Evolutionary conservation across 108 stramenopile species (phyloP), one percentile per base, ranked within the genome.

Genomic region (Cyclotella choctawhatcheeana): DNA sequence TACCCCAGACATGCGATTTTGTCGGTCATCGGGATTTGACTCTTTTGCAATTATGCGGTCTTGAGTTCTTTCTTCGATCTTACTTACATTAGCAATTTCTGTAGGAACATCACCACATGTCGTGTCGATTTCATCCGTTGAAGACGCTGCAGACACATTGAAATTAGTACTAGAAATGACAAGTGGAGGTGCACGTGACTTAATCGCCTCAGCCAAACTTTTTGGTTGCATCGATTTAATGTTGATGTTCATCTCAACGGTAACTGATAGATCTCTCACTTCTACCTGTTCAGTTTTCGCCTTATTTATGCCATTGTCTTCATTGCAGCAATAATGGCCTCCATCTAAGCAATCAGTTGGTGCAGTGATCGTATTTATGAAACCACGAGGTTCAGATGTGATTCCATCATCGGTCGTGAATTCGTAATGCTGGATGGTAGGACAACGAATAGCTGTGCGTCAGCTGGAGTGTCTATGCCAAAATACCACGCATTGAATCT

Each of bases 401-500:
- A 52, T 22, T 1, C 22, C 22, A 2, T 52, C 51, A 52, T 22
- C 51, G 22, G 51, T 52, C 21, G 20, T 22, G 5, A 52, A 52
- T 10, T 52, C 2, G 22, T 52, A 52, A 22, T 5, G 18, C 22
- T 52, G 51, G 22, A 52, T 52, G 1, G 10, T 18, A 22, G 51
- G 4, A 22, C 22, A 4, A 17, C 32, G 56, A 17, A 31, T 24
- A 2, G 3, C 5, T 33, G 56, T 32, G 56, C 29, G 8, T 1
- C 16, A 14, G 29, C 13, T 16, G 56, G 31, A 31, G n/a, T 25
- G 8, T 31, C 56, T 32, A 3, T 27, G 5, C 64, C 64, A 30
- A 10, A 64, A 48, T 64, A 64, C 64, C 64, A 64, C 5, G 47
- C 12, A 50, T 14, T 47, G 4, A 64, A 64, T 31, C 27, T 21